phyloP scores from a whole-genome alignment of 352 stramenopile species.

The Pythium periplocum region DNA sequence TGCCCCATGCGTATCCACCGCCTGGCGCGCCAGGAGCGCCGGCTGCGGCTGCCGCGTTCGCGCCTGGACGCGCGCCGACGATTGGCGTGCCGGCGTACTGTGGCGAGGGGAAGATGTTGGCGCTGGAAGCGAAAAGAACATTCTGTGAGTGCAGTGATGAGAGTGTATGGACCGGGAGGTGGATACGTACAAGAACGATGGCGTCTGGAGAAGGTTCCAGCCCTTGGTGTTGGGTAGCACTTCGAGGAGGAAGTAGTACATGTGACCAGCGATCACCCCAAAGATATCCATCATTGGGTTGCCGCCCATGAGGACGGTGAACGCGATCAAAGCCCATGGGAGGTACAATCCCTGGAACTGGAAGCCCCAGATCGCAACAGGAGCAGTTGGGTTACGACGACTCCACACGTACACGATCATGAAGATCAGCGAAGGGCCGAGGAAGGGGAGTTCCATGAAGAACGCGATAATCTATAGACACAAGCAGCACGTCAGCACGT shows the following conservation, averaged over 20 bases:
- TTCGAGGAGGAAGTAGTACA: slow-evolving; percentile 90
- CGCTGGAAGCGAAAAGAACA: slow-evolving; percentile 16
- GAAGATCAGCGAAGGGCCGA: slow-evolving; percentile 84
- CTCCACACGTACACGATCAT: slow-evolving; percentile 92
- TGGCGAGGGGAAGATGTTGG: slow-evolving; percentile 64
- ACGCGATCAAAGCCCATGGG: slow-evolving; percentile 86
- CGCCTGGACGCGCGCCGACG: slow-evolving; percentile 42
- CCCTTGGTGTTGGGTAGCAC: slow-evolving; percentile 82
- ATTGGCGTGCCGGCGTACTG: slow-evolving; percentile 48
- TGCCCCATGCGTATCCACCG: slow-evolving; percentile 67
- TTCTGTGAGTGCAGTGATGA: slow-evolving; percentile 1
- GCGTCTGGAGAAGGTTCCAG: slow-evolving; percentile 80
- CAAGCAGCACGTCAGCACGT: background rate
- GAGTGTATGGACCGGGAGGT: too few relatives aligned
- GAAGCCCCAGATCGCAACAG: slow-evolving; percentile 86
- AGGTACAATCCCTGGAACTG: slow-evolving; percentile 85
- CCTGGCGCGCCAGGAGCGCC: slow-evolving; percentile 29
- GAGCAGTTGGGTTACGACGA: slow-evolving; percentile 73
- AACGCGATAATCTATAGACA: slow-evolving; percentile 63
- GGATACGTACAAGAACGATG: slow-evolving; percentile 67
- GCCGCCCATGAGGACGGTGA: slow-evolving; percentile 82
- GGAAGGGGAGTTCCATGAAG: slow-evolving; percentile 80
- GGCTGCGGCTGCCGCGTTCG: slow-evolving; percentile 19
- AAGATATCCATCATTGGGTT: slow-evolving; percentile 87
- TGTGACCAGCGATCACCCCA: slow-evolving; percentile 76